Conservation (phyloP, 208 protist genomes). For the Tetramitus jugosus region DNA sequence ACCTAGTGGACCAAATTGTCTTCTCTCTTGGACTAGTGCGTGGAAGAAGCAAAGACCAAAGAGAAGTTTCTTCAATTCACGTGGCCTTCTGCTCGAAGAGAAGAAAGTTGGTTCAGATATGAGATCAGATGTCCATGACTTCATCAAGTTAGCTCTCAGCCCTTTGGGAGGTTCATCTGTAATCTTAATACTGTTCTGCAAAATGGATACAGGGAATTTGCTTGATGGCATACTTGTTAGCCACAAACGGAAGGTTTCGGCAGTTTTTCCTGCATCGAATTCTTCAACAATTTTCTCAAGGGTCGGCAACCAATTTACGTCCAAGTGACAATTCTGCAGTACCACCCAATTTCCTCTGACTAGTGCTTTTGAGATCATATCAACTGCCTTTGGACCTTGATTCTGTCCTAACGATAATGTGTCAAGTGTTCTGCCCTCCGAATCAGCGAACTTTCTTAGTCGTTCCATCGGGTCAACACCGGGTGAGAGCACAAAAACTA, state of each 20-base stretch:
- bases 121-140: conserved; percentile 23
- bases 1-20: conserved; percentile 86
- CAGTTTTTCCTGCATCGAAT: conserved; percentile 40
- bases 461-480: conserved; percentile 52
- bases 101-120: conserved; percentile 38
- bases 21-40: conserved; percentile 86
- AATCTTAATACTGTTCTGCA: conserved; percentile 51
- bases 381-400: conserved; percentile 46
- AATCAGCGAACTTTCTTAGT: conserved; percentile 42
- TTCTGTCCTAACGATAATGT: conserved; percentile 54
- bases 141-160: conserved; percentile 41
- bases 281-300: conserved; percentile 80
- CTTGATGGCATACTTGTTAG: conserved; percentile 43
- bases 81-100: conserved; percentile 54
- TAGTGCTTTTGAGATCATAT: conserved; percentile 42
- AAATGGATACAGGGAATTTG: conserved; percentile 42
- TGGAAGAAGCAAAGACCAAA: conserved; percentile 92
- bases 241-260: conserved; percentile 47
- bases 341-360: conserved; percentile 78
- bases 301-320: conserved; percentile 81
- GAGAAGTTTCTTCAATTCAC: conserved; percentile 74
- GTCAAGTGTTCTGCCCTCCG: conserved; percentile 40
- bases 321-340: conserved; percentile 90
- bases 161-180: conserved; percentile 50
- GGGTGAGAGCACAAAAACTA: conserved; percentile 57